phyloP scores from a whole-genome alignment of 306 rosid species.

The Rosa rugosa region DNA sequence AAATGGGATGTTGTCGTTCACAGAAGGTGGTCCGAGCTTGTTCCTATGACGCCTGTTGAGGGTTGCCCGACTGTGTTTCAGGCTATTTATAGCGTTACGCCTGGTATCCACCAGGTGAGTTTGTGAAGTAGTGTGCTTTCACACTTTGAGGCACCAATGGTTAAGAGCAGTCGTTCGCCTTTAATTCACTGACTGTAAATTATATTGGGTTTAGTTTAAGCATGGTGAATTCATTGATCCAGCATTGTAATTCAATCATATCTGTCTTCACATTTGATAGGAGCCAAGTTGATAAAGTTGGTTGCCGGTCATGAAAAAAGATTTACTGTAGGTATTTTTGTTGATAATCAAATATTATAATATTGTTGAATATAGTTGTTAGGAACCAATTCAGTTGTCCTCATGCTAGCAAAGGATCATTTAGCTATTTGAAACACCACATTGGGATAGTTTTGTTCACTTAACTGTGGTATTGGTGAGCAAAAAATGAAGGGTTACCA shows the following conservation, averaged over 20 bases:
- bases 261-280: neutral
- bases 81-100: conserved; percentile 75
- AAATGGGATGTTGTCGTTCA: conserved; percentile 1
- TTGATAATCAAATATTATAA: too few relatives aligned
- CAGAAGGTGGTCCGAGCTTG: conserved; percentile 91
- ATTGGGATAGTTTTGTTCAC: neutral
- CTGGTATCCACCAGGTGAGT: conserved; percentile 94
- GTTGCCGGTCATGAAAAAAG: neutral
- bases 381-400: neutral
- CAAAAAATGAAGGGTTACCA: neutral
- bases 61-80: conserved; percentile 93
- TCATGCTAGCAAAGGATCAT: neutral
- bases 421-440: neutral
- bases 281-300: neutral
- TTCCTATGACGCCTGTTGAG: conserved; percentile 89
- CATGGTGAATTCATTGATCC: neutral
- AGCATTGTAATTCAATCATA: conserved; percentile 7
- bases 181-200: neutral
- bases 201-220: neutral
- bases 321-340: neutral
- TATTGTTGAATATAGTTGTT: conserved; percentile 2
- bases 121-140: neutral
- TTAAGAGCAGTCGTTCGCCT: neutral
- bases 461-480: neutral
- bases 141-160: neutral